Evolutionary conservation across 805 yeast genomes (phyloP).

Genomic region (Diddensiella transvaalensis): DNA sequence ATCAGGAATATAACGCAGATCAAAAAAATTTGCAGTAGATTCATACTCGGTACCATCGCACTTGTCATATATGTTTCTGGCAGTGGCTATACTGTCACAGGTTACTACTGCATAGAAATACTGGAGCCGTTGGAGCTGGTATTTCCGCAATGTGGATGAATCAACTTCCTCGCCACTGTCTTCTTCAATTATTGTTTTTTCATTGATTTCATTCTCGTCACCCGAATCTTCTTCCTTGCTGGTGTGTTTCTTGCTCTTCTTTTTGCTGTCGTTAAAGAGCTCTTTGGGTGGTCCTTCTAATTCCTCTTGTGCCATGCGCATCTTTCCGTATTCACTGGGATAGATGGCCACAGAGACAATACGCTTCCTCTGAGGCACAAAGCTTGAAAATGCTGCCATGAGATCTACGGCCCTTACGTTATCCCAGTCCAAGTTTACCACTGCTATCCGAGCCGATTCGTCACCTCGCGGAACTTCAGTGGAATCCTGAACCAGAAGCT

Average conservation of each 20-base stretch:
- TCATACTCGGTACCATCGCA: conserved; percentile 97
- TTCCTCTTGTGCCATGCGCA: conserved; percentile 85
- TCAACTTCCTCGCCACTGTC: conserved; percentile 86
- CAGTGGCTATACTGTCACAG: conserved; percentile 71
- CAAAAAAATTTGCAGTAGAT: conserved; percentile 91
- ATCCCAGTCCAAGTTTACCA: conserved; percentile 97
- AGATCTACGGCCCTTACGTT: conserved; percentile 82
- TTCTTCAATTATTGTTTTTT: conserved; percentile 72
- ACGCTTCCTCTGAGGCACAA: conserved; percentile 71
- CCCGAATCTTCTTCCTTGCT: conserved; percentile 26
- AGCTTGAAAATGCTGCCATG: conserved; percentile 83
- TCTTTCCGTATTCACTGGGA: conserved; percentile 83
- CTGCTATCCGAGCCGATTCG: conserved; percentile 78
- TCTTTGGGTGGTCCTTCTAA: conserved; percentile 90
- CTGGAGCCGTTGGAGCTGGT: conserved; percentile 88
- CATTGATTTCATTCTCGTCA: conserved; percentile 47
- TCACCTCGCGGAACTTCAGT: conserved; percentile 80
- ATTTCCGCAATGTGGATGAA: conserved; percentile 75
- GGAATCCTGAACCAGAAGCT: conserved; percentile 28
- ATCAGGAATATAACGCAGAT: conserved; percentile 87
- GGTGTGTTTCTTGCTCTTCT: conserved; percentile 34
- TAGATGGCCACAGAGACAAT: conserved; percentile 67
- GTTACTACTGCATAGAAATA: conserved; percentile 88
- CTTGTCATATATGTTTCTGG: conserved; percentile 70
- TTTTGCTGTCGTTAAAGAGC: conserved; percentile 53